These are phyloP conservation scores for Eucalyptus polyanthemos DNA, from an alignment of 345 rosid genomes.

Conservation along the genomic window DNA sequence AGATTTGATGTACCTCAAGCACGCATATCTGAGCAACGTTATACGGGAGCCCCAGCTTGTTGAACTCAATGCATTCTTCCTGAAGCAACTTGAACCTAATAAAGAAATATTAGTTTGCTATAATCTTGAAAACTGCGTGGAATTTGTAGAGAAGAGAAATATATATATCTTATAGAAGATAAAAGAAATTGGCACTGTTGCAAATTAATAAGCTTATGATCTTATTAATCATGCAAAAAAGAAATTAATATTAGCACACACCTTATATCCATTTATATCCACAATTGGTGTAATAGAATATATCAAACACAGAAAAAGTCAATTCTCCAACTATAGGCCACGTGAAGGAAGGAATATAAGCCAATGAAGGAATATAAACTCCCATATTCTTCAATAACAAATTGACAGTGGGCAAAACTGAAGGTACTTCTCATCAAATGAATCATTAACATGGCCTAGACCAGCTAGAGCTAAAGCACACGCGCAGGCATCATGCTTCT, in stretches of 20 bases:
- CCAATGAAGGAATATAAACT: not conserved
- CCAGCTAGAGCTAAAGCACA: not conserved
- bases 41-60: slow-evolving; percentile 74
- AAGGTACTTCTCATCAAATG: not conserved
- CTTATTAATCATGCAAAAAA: not conserved
- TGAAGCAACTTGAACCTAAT: slow-evolving; percentile 76
- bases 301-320: not conserved
- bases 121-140: no score
- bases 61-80: slow-evolving; percentile 77
- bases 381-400: not conserved
- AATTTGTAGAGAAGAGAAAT: no score
- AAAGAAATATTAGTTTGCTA: not conserved
- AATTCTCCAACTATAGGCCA: not conserved
- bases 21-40: slow-evolving; percentile 98
- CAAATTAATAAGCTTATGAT: not conserved
- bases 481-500: not conserved
- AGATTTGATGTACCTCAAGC: slow-evolving; percentile 44
- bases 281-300: not conserved
- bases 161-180: not conserved
- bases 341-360: no score
- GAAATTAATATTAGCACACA: not conserved
- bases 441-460: not conserved
- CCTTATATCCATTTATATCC: not conserved
- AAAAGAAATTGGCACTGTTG: not conserved
- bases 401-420: not conserved